phyloP scores from a whole-genome alignment of 139 green algal genomes.

The Chlorella sp. region DNA sequence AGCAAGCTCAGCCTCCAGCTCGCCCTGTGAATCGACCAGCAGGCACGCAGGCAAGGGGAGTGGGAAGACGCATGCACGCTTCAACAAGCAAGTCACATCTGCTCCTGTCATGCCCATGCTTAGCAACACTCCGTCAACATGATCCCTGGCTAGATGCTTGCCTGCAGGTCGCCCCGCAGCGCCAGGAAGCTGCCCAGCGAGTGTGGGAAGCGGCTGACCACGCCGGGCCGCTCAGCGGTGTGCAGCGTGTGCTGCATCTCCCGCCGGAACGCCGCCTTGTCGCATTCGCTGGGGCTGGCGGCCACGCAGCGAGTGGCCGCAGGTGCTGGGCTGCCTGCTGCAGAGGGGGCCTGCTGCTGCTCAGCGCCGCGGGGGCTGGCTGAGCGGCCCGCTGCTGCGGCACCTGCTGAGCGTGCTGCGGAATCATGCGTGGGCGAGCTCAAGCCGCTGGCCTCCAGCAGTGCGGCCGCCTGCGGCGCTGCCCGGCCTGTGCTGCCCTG shows the following conservation, averaged over 20 bases:
- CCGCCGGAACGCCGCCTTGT: slow-evolving; percentile 16
- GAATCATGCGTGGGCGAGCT: slow-evolving; percentile 10
- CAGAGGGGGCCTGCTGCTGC: no score
- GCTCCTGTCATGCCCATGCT: no score
- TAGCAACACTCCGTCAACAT: no score
- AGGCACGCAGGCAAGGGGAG: not conserved
- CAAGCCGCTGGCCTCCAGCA: not conserved
- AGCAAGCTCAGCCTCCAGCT: slow-evolving; percentile 39
- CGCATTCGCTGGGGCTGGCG: not conserved
- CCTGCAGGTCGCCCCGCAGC: slow-evolving; percentile 13
- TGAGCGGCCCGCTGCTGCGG: no score
- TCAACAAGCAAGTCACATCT: not conserved
- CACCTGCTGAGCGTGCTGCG: no score
- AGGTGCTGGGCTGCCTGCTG: not conserved
- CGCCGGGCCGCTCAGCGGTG: slow-evolving; percentile 28
- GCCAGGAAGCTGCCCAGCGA: slow-evolving; percentile 20
- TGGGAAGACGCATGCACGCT: not conserved
- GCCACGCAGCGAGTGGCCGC: not conserved
- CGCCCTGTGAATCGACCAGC: not conserved
- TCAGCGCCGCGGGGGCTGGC: no score
- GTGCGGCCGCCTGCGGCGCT: not conserved
- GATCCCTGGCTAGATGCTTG: not conserved
- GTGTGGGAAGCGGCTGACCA: slow-evolving; percentile 35
- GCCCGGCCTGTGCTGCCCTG: no score
- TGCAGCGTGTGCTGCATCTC: slow-evolving; percentile 21